Conservation (phyloP, 805 yeast species). For the Saccharomycopsis fibuligera region DNA sequence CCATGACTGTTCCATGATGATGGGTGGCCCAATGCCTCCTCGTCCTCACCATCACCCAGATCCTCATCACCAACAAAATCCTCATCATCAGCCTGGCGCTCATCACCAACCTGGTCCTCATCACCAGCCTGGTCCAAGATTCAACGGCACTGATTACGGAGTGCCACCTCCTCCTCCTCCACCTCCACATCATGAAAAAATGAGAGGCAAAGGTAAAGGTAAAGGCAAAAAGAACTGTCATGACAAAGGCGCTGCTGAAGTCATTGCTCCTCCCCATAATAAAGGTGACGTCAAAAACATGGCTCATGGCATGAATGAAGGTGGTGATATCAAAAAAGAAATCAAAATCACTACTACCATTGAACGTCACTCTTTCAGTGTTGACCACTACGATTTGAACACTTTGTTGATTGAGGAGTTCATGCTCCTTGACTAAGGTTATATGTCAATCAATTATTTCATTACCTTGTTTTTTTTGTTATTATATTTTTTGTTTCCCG, state of each 20-base stretch:
- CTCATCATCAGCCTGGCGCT: background rate
- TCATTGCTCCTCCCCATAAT: no score
- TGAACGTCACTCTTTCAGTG: background rate
- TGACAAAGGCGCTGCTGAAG: no score
- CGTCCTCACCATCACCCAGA: no score
- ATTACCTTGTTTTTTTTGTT: no score
- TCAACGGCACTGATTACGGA: background rate
- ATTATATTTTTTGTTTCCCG: no score
- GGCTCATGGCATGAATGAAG: background rate
- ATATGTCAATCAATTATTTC: no score
- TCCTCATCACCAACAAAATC: no score
- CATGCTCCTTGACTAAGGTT: background rate
- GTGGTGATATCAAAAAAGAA: no score
- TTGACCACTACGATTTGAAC: background rate
- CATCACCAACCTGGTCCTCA: background rate
- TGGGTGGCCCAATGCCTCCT: no score
- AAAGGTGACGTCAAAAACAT: background rate
- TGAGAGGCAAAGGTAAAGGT: background rate
- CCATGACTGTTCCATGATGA: background rate
- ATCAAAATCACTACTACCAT: background rate
- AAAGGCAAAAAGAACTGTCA: background rate
- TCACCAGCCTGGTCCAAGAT: background rate
- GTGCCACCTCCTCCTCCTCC: no score
- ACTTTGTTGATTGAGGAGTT: background rate
- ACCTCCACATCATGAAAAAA: no score